Conservation (phyloP, 441 rosid species). For the Syzygium syzygioides region DNA sequence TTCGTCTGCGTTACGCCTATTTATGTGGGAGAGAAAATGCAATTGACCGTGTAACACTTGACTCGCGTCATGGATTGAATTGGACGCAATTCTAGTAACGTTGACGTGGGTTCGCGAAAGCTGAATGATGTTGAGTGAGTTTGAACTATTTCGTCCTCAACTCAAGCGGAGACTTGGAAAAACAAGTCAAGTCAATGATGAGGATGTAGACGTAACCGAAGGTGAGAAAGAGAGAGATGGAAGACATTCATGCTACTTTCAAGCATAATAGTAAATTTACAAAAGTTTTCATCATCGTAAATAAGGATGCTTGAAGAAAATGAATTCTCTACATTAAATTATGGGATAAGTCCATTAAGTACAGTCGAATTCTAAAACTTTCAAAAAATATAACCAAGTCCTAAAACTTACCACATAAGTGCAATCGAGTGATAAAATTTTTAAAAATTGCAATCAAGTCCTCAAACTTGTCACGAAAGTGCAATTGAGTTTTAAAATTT, state of each 20-base stretch:
- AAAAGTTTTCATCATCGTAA: neutral
- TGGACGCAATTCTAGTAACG: neutral
- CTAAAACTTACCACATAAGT: neutral
- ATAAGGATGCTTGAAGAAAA: neutral
- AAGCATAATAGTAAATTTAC: neutral
- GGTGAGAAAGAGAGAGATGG: neutral
- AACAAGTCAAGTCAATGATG: neutral
- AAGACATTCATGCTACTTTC: neutral
- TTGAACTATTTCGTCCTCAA: neutral
- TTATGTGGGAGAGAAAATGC: neutral
- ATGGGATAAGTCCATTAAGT: neutral
- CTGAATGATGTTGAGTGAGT: neutral
- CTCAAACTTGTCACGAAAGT: no score
- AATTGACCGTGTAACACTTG: neutral
- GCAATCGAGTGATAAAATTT: neutral
- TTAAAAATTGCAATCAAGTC: neutral
- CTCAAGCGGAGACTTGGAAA: neutral
- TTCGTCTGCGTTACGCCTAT: neutral
- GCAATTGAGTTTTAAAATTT: no score
- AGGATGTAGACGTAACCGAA: neutral
- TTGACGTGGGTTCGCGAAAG: neutral
- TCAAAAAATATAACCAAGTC: neutral
- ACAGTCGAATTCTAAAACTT: neutral
- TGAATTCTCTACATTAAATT: neutral
- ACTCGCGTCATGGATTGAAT: neutral